Conservation (phyloP, 1,284 basidiomycete species). For the Phylloboletellus chloephorus region DNA sequence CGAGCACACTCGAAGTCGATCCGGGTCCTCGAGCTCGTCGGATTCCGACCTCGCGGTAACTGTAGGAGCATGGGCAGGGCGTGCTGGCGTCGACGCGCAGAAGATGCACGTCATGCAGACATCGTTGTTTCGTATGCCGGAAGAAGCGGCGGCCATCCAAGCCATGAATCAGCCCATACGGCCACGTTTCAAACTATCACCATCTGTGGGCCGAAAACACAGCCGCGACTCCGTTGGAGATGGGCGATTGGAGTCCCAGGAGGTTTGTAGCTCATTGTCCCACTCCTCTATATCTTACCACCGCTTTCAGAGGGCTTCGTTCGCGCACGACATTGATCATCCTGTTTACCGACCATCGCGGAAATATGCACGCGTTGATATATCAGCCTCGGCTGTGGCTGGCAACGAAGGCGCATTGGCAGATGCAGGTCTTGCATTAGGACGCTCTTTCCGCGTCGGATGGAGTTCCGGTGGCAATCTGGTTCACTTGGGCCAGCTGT, state of each 20-base stretch:
- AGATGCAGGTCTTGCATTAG: conserved; percentile 83
- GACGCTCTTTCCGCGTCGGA: conserved; percentile 84
- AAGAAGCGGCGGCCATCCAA: conserved; percentile 58
- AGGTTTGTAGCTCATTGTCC: conserved; percentile 39
- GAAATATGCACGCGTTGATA: conserved; percentile 66
- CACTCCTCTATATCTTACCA: conserved; percentile 7
- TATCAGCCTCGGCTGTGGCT: conserved; percentile 54
- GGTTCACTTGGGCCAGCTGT: conserved; percentile 71
- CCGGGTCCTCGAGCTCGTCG: conserved; percentile 30
- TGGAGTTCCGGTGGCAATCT: conserved; percentile 84
- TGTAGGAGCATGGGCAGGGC: conserved; percentile 59
- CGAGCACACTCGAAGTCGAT: conserved; percentile 31
- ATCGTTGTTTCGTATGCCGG: conserved; percentile 72
- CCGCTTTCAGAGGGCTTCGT: conserved; percentile 60
- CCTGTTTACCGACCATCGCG: conserved; percentile 60
- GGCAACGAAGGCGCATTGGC: conserved; percentile 62
- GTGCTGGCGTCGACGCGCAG: conserved; percentile 70
- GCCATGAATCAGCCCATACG: conserved; percentile 42
- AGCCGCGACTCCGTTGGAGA: conserved; percentile 73
- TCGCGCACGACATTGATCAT: conserved; percentile 65
- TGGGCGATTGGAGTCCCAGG: conserved; percentile 58
- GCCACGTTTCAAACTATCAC: conserved; percentile 34
- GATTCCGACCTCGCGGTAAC: conserved; percentile 35
- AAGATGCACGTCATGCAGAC: conserved; percentile 91
- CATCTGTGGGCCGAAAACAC: conserved; percentile 54